These are phyloP conservation scores for Erysimum cheiri DNA, from an alignment of 441 rosid species.

Conservation along the genomic window DNA sequence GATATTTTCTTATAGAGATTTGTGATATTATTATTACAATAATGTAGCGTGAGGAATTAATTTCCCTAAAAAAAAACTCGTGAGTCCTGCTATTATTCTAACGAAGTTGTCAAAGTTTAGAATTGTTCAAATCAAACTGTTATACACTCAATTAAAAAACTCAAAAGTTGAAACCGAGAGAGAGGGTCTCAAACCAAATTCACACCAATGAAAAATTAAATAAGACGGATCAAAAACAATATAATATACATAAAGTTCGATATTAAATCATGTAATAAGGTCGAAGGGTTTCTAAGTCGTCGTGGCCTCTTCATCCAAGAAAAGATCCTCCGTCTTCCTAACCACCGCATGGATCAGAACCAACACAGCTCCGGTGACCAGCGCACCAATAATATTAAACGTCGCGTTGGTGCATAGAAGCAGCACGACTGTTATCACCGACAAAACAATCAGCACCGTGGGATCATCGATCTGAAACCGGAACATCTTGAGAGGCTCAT, in stretches of 20 bases:
- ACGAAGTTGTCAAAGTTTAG: too few species aligned
- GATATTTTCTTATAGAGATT: background rate
- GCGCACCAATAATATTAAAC: constrained; percentile 49
- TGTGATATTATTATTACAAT: background rate
- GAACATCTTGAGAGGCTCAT: constrained; percentile 58
- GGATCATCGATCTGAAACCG: constrained; percentile 55
- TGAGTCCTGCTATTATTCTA: too few species aligned
- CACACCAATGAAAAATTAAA: constrained; percentile 28
- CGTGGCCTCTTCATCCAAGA: constrained; percentile 52
- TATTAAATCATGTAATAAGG: background rate
- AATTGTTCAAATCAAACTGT: too few species aligned
- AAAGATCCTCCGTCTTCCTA: constrained; percentile 67
- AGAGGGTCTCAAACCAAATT: constrained; percentile 16
- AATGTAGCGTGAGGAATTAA: constrained; percentile 10
- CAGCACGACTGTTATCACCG: constrained; percentile 49
- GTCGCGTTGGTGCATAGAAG: constrained; percentile 49
- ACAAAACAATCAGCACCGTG: constrained; percentile 46
- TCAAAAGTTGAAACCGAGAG: too few species aligned
- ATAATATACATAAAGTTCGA: constrained; percentile 17
- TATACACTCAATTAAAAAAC: background rate
- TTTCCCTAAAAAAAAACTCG: too few species aligned
- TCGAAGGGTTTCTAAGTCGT: constrained; percentile 27
- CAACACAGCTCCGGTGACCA: constrained; percentile 52
- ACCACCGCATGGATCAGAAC: constrained; percentile 60
- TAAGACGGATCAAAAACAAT: background rate